phyloP scores from a whole-genome alignment of 768 basidiomycete species.

The Hirschioporus abietinus region DNA sequence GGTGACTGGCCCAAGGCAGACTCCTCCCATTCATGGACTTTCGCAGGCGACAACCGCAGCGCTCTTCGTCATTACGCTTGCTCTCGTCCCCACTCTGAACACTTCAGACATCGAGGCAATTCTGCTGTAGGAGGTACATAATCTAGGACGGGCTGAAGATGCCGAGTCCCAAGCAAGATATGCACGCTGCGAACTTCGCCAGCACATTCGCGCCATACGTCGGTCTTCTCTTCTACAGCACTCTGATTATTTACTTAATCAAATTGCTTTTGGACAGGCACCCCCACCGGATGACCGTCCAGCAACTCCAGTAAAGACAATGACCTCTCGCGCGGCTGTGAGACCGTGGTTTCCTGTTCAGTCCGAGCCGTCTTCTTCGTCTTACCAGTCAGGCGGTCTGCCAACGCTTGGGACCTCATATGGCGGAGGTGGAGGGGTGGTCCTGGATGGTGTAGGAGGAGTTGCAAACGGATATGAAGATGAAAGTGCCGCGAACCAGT shows the following conservation, averaged over 20 bases:
- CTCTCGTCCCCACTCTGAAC: background rate
- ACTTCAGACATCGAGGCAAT: background rate
- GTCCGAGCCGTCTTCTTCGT: slow-evolving; percentile 28
- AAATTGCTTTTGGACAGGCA: slow-evolving; percentile 29
- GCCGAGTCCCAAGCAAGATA: background rate
- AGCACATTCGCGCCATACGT: slow-evolving; percentile 62
- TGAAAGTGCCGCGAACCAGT: slow-evolving; percentile 46
- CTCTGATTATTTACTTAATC: slow-evolving; percentile 4
- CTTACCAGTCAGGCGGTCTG: slow-evolving; percentile 69
- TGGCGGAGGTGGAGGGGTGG: slow-evolving; percentile 16
- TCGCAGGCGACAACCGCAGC: background rate
- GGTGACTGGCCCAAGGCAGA: too few species aligned
- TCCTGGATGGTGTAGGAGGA: background rate
- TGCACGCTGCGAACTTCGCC: slow-evolving; percentile 33
- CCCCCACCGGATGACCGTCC: slow-evolving; percentile 54
- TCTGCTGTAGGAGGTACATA: background rate
- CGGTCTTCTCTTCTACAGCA: slow-evolving; percentile 16
- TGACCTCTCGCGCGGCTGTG: slow-evolving; percentile 24
- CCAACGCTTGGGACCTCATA: slow-evolving; percentile 49
- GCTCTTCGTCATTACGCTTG: background rate
- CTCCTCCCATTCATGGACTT: background rate
- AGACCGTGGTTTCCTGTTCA: slow-evolving; percentile 49
- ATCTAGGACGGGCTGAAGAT: background rate
- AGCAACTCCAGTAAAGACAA: slow-evolving; percentile 15
- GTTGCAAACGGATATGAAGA: slow-evolving; percentile 29